These are phyloP conservation scores for Wickerhamiella sorbophila DNA, from an alignment of 805 yeast species.

Conservation along the genomic window DNA sequence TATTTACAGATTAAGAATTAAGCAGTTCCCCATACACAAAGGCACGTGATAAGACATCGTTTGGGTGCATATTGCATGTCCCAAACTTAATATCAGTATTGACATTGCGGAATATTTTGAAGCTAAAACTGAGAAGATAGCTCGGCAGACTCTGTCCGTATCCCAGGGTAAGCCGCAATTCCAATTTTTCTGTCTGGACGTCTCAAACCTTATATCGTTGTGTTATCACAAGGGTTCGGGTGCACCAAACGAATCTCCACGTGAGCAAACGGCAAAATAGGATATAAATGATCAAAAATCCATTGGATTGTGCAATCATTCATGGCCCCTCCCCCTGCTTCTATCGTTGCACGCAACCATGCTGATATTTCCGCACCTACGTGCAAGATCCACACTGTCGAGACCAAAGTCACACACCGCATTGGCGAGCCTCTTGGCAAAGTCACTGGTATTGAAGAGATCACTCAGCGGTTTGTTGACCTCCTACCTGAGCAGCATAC, in stretches of 20 bases:
- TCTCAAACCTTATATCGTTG: no score
- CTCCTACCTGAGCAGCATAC: slow-evolving; percentile 5
- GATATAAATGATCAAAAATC: no score
- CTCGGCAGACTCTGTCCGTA: no score
- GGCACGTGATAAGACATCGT: background rate
- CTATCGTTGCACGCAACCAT: background rate
- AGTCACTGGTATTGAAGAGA: slow-evolving; percentile 6
- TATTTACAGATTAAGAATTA: background rate
- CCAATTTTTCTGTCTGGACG: no score
- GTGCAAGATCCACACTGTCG: background rate
- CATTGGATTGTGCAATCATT: no score
- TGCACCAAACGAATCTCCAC: no score
- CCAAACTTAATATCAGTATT: no score
- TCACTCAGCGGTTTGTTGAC: slow-evolving; percentile 5
- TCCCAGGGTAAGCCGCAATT: no score
- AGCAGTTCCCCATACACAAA: background rate
- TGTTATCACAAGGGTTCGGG: no score
- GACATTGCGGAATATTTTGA: no score
- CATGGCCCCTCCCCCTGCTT: slow-evolving; percentile 6
- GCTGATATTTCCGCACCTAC: background rate
- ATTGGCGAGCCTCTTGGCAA: background rate
- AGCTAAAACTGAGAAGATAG: no score
- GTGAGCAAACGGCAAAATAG: no score
- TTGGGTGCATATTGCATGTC: background rate
- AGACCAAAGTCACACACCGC: background rate